Evolutionary conservation across 208 protist genomes (phyloP), one percentile per base, ranked within the genome.

Genomic region (Crithidia bombi): DNA sequence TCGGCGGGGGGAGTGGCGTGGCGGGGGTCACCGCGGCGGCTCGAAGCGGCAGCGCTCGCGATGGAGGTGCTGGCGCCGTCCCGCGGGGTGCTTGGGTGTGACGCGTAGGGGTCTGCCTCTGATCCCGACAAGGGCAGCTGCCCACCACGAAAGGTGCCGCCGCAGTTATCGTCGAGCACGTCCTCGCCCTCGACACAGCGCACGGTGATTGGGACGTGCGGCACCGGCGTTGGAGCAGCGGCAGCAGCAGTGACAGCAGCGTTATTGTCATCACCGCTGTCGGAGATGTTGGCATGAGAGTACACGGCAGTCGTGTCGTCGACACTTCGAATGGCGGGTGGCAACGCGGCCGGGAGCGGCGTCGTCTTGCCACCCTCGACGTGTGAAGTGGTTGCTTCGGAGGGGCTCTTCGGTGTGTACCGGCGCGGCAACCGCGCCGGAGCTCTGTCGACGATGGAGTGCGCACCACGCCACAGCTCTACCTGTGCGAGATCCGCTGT

Each of bases 161-260:
- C 26, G 23, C 46, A 30, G 23, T n/a, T 10, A 4, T 65, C 47
- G 2, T 62, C 65, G 5, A 59, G 35, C 28, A 28, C 19, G 10
- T 69, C 47, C 2, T 66, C 63, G 5, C 36, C 70, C 25, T 65
- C 62, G 14, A 47, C 25, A 30, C 70, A 76, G 41, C 38, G 35
- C 26, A 70, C 70, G 0, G 70, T 66, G 30, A 32, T 35, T 0
- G 69, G 23, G 14, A 38, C 56, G 28, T 57, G 51, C 25, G 51
- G 15, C 43, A 19, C 43, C 43, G 23, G 3, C 17, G n/a, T n/a
- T n/a, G n/a, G n/a, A 32, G 23, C 47, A 25, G 47, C 28, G 30
- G 12, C 12, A 10, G 25, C 7, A 25, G 47, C 32, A 4, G 15
- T 54, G 47, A 54, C 23, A 17, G 47, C 44, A 23, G 12, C 5